Evolutionary conservation across 2,329 filamentous ascomycete species (phyloP).

Genomic region (Akanthomyces muscarius): DNA sequence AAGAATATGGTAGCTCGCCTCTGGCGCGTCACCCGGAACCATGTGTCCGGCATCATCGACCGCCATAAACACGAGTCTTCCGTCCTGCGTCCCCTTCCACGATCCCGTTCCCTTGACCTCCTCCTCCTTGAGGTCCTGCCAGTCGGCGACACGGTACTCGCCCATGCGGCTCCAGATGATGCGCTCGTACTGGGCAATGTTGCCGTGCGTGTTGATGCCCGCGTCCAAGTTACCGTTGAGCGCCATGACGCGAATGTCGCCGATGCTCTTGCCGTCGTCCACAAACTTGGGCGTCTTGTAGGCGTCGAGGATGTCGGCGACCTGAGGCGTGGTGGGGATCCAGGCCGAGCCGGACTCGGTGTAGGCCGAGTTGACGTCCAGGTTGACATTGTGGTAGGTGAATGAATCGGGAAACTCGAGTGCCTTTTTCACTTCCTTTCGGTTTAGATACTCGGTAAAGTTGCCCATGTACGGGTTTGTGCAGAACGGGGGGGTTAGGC

Average conservation of each 20-base stretch:
- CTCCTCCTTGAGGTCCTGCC: constrained; percentile 17
- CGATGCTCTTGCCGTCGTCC: constrained; percentile 12
- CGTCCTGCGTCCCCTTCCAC: constrained; percentile 21
- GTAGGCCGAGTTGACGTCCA: constrained; percentile 72
- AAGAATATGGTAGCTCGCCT: constrained; percentile 22
- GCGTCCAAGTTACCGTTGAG: constrained; percentile 26
- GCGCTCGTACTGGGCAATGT: constrained; percentile 34
- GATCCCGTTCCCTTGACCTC: constrained; percentile 15
- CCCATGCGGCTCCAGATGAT: constrained; percentile 42
- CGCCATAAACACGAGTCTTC: constrained; percentile 23
- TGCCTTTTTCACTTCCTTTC: constrained; percentile 18
- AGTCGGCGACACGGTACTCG: constrained; percentile 34
- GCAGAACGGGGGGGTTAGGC: constrained; percentile 16
- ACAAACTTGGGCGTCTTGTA: constrained; percentile 11
- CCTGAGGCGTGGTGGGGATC: constrained; percentile 16
- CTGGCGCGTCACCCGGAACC: constrained; percentile 23
- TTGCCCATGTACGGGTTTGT: constrained; percentile 20
- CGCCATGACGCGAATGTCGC: constrained; percentile 22
- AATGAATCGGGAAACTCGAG: constrained; percentile 56
- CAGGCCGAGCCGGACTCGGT: not conserved
- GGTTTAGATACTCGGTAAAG: constrained; percentile 26
- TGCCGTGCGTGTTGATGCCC: constrained; percentile 24
- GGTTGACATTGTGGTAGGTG: constrained; percentile 84
- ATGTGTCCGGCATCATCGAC: constrained; percentile 23
- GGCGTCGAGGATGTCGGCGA: constrained; percentile 20